Evolutionary conservation across 306 rosid genomes (phyloP), one percentile per base, ranked within the genome.

Genomic region (Castanea crenata): DNA sequence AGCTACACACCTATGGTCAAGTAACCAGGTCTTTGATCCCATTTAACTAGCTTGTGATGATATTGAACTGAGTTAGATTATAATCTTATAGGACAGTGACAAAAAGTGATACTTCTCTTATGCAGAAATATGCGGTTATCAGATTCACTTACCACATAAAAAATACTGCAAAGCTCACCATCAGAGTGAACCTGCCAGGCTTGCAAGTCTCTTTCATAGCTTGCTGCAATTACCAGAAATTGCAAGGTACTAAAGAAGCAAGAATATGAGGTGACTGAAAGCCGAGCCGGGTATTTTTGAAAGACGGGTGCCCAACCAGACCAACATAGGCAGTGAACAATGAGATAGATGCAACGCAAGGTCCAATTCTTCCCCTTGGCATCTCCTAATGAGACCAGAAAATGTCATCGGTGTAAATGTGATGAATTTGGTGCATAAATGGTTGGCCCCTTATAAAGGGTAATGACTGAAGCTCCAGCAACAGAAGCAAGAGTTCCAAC

Each of bases 361-460:
- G 81, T 81, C 94, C 92, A 84, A 52, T 82, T 81, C 80, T 89
- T 88, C 32, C 74, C 90, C 20, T 70, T 13, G 10, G 73, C 83
- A 72, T 85, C 96, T 73, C 83, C 84, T 35, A 86, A 78, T 20
- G 74, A 14, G 29, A 84, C 55, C 77, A 84, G 29, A 7, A 77
- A 2, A 18, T 83, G 82, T 71, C 77, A 46, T 38, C 57, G 44
- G 69, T 86, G 80, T 23, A 74, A 56, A 55, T 73, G 34, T 69
- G 46, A 38, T 38, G 74, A 80, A 46, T 34, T 46, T 32, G 94
- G 92, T 69, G 82, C 44, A 75, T 86, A 93, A 57, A 93, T 91
- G 15, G 81, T 74, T 51, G 96, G 97, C 59, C 97, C 97, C 78
- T 86, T 91, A 83, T 87, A 91, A 15, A 93, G 86, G n/a, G 96